A percentile compares a stretch with the other conserved stretches of the same genome.
phyloP scores from a whole-genome alignment of 1,284 basidiomycete genomes.

The Bondarzewia mesenterica region DNA sequence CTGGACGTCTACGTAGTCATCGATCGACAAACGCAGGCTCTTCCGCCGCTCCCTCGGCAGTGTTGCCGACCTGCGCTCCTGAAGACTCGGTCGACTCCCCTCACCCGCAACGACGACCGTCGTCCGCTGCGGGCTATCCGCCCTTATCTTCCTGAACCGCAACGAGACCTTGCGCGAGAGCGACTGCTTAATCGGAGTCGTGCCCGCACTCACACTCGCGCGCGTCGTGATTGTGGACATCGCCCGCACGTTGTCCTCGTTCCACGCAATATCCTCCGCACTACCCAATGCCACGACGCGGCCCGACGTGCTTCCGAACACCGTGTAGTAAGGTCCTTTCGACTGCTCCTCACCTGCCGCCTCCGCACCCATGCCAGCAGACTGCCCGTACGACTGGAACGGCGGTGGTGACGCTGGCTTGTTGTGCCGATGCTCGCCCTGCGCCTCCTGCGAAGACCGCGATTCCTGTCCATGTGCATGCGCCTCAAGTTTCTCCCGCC shows the following conservation, averaged over 20 bases:
- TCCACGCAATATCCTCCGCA: slow-evolving; percentile 28
- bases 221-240: too few species aligned
- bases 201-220: background rate
- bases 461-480: slow-evolving; percentile 4
- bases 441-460: background rate
- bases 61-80: slow-evolving; percentile 21
- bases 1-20: slow-evolving; percentile 17
- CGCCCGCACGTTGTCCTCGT: slow-evolving; percentile 3
- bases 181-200: background rate
- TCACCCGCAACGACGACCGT: slow-evolving; percentile 3
- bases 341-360: slow-evolving; percentile 15
- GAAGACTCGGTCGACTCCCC: slow-evolving; percentile 26
- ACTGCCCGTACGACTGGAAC: background rate
- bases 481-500: slow-evolving; percentile 20
- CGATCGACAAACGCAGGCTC: slow-evolving; percentile 18
- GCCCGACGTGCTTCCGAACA: slow-evolving; percentile 39
- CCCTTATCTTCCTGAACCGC: slow-evolving; percentile 1
- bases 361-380: background rate
- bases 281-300: slow-evolving; percentile 36
- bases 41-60: slow-evolving; percentile 14
- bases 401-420: background rate
- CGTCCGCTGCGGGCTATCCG: too few species aligned
- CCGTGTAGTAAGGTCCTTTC: slow-evolving; percentile 41
- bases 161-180: slow-evolving; percentile 13
- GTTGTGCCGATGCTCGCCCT: too few species aligned